Evolutionary conservation across 352 stramenopile species (phyloP).

Genomic region (Pythium phragmiticola): DNA sequence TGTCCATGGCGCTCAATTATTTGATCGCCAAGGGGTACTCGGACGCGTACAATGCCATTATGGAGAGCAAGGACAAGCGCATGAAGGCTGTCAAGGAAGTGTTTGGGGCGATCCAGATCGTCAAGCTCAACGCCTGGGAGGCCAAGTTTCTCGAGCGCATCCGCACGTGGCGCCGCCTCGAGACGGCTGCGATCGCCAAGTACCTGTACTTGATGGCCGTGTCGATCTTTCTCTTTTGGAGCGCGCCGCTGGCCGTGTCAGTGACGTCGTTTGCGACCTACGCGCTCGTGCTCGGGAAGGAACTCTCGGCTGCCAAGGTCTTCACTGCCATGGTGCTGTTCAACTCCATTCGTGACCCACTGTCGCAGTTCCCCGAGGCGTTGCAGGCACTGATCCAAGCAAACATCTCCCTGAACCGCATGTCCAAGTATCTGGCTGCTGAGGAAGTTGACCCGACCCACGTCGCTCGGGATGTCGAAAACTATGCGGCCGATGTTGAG

Average conservation of each 20-base stretch:
- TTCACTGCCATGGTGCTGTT: conserved; percentile 37
- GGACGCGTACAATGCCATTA: conserved; percentile 24
- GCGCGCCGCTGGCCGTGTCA: conserved; percentile 31
- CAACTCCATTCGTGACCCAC: conserved; percentile 25
- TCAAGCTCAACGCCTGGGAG: conserved; percentile 93
- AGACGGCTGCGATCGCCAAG: conserved; percentile 57
- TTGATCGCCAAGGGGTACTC: conserved; percentile 28
- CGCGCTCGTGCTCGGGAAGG: conserved; percentile 28
- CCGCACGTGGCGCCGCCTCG: conserved; percentile 44
- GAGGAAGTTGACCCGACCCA: conserved; percentile 7
- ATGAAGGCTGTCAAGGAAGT: conserved; percentile 49
- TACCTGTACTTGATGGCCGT: conserved; percentile 66
- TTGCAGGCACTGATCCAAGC: conserved; percentile 26
- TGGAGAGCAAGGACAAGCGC: conserved; percentile 36
- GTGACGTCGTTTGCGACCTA: conserved; percentile 35
- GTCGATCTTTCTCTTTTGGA: conserved; percentile 53
- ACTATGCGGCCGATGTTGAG: conserved; percentile 9
- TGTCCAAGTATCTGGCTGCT: conserved; percentile 18
- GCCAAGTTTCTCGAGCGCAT: conserved; percentile 71
- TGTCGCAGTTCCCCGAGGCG: conserved; percentile 22
- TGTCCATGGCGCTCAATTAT: conserved; percentile 29
- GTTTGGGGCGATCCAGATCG: conserved; percentile 68
- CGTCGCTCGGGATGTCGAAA: conserved; percentile 8
- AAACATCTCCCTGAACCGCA: conserved; percentile 18
- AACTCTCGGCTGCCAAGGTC: conserved; percentile 34